Conservation (phyloP, 768 basidiomycete species). For the button mushroom (Agaricus bisporus) region DNA sequence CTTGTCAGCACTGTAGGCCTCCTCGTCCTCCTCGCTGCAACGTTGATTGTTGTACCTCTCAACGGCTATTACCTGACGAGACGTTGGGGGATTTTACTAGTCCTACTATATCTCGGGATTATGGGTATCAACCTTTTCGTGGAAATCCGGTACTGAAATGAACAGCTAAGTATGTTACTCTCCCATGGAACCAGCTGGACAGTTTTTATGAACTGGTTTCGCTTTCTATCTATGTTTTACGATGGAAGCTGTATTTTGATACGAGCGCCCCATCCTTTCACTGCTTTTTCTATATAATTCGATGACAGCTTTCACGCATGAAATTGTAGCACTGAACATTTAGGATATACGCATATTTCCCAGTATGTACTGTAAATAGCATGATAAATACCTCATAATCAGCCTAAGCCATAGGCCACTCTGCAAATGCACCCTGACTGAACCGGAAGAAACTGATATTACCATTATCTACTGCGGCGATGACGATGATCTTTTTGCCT, state of each 20-base stretch:
- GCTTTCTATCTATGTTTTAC: neutral
- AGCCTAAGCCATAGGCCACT: constrained; percentile 60
- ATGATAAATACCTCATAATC: too few relatives aligned
- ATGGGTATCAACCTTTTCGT: constrained; percentile 80
- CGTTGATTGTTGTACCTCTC: constrained; percentile 77
- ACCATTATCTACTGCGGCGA: constrained; percentile 87
- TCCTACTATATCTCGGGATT: constrained; percentile 63
- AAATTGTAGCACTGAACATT: neutral
- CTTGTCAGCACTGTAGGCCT: constrained; percentile 81
- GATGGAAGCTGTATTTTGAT: neutral
- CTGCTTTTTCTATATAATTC: neutral
- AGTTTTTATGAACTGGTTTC: neutral
- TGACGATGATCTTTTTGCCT: constrained; percentile 76
- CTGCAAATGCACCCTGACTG: constrained; percentile 77
- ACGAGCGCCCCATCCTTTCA: neutral
- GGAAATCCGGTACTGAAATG: constrained; percentile 41
- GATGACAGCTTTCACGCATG: neutral
- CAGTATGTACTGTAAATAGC: neutral
- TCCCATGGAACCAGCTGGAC: neutral
- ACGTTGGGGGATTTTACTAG: constrained; percentile 77
- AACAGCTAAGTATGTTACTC: neutral
- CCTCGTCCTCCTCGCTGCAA: constrained; percentile 66
- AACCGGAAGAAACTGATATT: constrained; percentile 87
- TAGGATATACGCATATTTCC: neutral
- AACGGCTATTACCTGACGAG: constrained; percentile 79